phyloP scores from a whole-genome alignment of 768 basidiomycete species.

The Tricholoma sp. region DNA sequence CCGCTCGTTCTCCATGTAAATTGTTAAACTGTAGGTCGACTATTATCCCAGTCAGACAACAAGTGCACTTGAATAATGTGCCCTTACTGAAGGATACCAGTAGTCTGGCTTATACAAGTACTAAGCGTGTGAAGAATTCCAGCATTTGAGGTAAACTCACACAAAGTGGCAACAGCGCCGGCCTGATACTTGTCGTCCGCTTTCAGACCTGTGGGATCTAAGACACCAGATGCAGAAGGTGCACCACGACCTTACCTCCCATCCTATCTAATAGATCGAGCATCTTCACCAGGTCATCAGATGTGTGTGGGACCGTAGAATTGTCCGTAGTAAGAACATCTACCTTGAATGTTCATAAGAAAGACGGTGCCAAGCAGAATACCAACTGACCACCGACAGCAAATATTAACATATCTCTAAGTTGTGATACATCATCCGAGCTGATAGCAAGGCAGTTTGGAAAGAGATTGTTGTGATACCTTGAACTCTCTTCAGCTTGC shows the following conservation, averaged over 20 bases:
- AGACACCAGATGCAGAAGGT: not conserved
- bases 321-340: not conserved
- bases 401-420: constrained; percentile 2
- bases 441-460: not conserved
- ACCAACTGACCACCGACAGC: not conserved
- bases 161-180: not conserved
- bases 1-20: constrained; percentile 1
- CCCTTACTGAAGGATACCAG: constrained; percentile 1
- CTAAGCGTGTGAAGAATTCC: not conserved
- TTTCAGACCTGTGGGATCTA: not conserved
- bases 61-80: not conserved
- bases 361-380: too few species aligned
- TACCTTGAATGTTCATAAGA: not conserved
- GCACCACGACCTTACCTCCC: not conserved
- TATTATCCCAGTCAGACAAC: not conserved
- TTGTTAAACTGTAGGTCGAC: not conserved
- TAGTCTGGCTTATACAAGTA: not conserved
- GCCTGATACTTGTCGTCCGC: not conserved
- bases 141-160: not conserved
- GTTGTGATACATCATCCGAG: not conserved
- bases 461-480: constrained; percentile 6
- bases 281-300: not conserved
- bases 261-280: not conserved
- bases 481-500: not conserved
- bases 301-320: not conserved